Base-by-base conservation (phyloP, 2,329 filamentous ascomycete species). In the Teratosphaeria nubilosa region DNA sequence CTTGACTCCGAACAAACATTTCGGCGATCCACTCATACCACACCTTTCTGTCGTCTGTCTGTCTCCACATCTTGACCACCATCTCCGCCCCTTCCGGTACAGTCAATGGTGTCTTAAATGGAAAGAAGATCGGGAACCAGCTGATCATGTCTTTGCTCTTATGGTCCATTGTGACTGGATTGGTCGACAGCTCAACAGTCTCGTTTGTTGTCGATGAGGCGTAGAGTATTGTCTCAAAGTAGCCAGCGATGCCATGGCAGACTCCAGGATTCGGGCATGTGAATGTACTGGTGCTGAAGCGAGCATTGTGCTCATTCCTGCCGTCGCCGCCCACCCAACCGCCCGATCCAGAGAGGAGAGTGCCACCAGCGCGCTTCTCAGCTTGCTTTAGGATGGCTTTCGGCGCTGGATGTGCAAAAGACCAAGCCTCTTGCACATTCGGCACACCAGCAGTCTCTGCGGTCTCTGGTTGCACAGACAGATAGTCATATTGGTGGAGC, bases 1-100 rank as follows among this genome's bases (percentile, higher is more conserved):
- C 81, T 32, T 31, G 34, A 20, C 27, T 41, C 22, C 14, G 31
- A 45, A 62, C 55, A 57, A 86, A 96, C 11, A 88, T 89, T 73
- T 97, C 94, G 1, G 96, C 86, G 60, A 94, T 80, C 94, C 94
- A 99, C 73, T 99, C 94, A 72, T 99, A 99, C 95, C 94, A 99
- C 7, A 99, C 94, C 72, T 89, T 95, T 41, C 87, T 84, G 70
- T 96, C 90, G 69, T 99, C 92, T 0, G 94, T 97, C 74, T 95
- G 89, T 55, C 94, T 83, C 88, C 91, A 96, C 85, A 99, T 96
- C 70, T 86, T 94, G 41, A 96, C 85, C 65, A 95, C 88, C 4
- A 97, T 78, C 72, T 96, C 90, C 0, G 87, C 86, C 63, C 90
- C 85, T 58, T 90, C 87, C 0, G 94, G 92, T 64, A 95, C 84